phyloP scores from a whole-genome alignment of 1,284 basidiomycete genomes.

The Moesziomyces sp. region DNA sequence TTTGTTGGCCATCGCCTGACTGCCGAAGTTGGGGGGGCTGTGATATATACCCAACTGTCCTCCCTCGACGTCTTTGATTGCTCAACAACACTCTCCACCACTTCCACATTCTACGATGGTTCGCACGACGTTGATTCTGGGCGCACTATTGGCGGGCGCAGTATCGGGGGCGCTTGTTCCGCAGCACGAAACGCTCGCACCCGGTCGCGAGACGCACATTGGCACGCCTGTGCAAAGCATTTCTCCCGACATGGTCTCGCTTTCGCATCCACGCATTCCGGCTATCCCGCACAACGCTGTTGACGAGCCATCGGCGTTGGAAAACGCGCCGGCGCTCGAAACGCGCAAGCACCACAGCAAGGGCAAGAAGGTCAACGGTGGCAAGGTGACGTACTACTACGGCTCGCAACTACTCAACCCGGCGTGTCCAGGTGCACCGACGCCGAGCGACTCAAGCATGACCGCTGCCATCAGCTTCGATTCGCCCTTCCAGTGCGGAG shows the following conservation, averaged over 20 bases:
- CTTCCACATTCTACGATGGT: neutral
- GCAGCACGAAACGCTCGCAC: no score
- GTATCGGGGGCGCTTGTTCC: no score
- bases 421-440: constrained; percentile 15
- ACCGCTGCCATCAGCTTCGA: constrained; percentile 35
- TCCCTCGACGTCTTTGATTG: no score
- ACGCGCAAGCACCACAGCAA: constrained; percentile 21
- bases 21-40: no score
- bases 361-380: constrained; percentile 2
- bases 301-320: neutral
- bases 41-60: no score
- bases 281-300: neutral
- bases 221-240: neutral
- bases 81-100: no score
- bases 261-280: neutral
- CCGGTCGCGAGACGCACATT: no score
- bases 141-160: neutral
- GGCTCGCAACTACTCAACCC: constrained; percentile 33
- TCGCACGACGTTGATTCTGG: neutral
- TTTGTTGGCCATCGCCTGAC: no score
- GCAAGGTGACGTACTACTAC: constrained; percentile 38
- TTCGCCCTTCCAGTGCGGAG: constrained; percentile 35
- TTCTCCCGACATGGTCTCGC: neutral
- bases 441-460: constrained; percentile 26
- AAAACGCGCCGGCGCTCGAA: neutral